phyloP scores from a whole-genome alignment of 2,329 filamentous ascomycete species.

The Aspergillus spinulosporus region DNA sequence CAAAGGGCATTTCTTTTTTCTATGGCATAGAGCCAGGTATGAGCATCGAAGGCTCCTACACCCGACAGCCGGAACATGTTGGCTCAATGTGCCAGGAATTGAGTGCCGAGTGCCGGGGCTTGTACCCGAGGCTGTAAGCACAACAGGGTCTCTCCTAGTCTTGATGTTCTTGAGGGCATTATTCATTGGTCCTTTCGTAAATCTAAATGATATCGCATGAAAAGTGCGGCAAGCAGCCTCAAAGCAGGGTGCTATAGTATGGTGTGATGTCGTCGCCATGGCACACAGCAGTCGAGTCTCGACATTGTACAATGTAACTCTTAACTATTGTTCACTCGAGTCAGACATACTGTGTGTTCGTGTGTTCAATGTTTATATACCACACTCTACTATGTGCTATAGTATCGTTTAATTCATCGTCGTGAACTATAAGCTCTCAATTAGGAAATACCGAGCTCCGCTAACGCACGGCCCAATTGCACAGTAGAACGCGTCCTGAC shows the following conservation, averaged over 20 bases:
- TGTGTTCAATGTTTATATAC: too few species aligned
- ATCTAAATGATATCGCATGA: background rate
- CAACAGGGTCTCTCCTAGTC: background rate
- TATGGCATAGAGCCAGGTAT: constrained; percentile 35
- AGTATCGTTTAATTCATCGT: too few species aligned
- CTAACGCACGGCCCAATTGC: constrained; percentile 12
- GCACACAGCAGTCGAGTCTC: background rate
- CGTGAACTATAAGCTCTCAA: background rate
- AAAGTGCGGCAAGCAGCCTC: background rate
- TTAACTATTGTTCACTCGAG: too few species aligned
- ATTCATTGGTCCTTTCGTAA: too few species aligned
- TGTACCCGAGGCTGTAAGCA: constrained; percentile 1
- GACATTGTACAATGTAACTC: too few species aligned
- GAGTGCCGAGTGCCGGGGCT: constrained; percentile 8
- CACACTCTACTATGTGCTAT: too few species aligned
- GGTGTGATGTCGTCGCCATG: constrained; percentile 10
- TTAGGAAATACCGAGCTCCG: background rate
- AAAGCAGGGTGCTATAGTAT: background rate
- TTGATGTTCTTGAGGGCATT: constrained; percentile 19
- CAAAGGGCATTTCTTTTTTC: constrained; percentile 87
- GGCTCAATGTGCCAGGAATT: constrained; percentile 20
- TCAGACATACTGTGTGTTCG: too few species aligned
- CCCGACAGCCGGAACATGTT: constrained; percentile 19
- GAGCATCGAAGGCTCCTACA: background rate
- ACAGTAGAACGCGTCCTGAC: constrained; percentile 14